Evolutionary conservation across 2,329 filamentous ascomycete species (phyloP), one percentile per base, ranked within the genome.

Genomic region (Colletotrichum tropicicola): DNA sequence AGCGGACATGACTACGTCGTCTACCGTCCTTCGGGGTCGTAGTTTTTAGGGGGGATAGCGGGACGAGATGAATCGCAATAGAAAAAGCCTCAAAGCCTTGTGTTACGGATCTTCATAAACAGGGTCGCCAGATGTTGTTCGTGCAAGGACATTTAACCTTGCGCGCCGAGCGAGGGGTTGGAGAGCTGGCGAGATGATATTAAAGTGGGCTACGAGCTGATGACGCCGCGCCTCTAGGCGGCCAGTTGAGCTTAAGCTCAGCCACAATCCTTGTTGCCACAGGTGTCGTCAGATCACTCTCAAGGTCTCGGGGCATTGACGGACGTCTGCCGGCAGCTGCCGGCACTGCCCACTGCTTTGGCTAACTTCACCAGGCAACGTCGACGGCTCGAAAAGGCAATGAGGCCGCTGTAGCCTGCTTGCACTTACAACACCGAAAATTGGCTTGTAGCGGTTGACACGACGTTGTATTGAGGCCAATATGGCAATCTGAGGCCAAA

Each of bases 1-100:
- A 63, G 78, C 74, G 69, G 82, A 79, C 82, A 84, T 84, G 59
- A 60, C 77, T 68, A 69, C 51, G 48, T 28, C 32, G 66, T 64
- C 54, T 15, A 21, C 44, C n/a, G 43, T 56, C 19, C 48, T 47
- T 27, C n/a, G n/a, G n/a, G n/a, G n/a, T 35, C 12, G 13, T 35
- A 21, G 39, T 21, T 10, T 19, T 10, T 41, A 28, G n/a, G 41
- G 30, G 23, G 10, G 30, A 21, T 13, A 17, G 13, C 15, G 27
- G 30, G 7, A 6, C 23, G 23, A 13, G 12, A 47, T 57, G 54
- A 23, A 45, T 57, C 21, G 43, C 54, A 39, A 39, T 57, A 9
- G 10, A 57, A 59, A 17, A 17, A 39, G 21, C 21, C 23, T 53
- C 32, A 10, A 52, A 44, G 19, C 25, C 39, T 39, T 51, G 21